Evolutionary conservation across 306 rosid species (phyloP).

Genomic region (Senna siamea): DNA sequence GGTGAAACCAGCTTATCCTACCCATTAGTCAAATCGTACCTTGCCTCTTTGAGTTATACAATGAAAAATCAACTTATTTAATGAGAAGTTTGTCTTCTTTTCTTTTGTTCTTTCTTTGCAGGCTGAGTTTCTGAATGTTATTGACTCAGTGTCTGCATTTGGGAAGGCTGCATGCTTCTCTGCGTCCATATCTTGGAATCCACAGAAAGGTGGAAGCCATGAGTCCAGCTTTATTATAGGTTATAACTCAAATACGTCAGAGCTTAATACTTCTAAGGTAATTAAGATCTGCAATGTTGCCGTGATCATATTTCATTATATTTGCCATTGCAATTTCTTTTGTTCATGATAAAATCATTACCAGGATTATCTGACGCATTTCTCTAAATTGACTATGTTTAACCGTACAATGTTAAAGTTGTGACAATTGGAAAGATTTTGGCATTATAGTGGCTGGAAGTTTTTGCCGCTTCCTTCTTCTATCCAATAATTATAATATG

Average conservation of each 20-base stretch:
- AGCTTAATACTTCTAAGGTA: slow-evolving; percentile 92
- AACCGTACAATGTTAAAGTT: slow-evolving; percentile 24
- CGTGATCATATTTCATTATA: slow-evolving; percentile 28
- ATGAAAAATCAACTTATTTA: slow-evolving; percentile 12
- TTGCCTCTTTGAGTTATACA: slow-evolving; percentile 7
- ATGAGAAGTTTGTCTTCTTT: not conserved
- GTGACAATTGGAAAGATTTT: slow-evolving; percentile 26
- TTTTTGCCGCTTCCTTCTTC: slow-evolving; percentile 9
- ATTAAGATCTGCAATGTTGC: slow-evolving; percentile 17
- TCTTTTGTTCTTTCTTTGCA: slow-evolving; percentile 39
- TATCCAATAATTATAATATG: not conserved
- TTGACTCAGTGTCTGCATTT: slow-evolving; percentile 72
- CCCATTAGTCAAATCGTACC: slow-evolving; percentile 17
- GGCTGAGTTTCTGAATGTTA: slow-evolving; percentile 96
- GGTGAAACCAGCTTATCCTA: slow-evolving; percentile 51
- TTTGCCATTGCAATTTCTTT: slow-evolving; percentile 24
- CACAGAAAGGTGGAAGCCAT: slow-evolving; percentile 63
- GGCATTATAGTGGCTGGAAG: not conserved
- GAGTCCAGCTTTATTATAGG: slow-evolving; percentile 79
- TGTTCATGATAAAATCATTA: slow-evolving; percentile 6
- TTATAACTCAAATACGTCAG: slow-evolving; percentile 69
- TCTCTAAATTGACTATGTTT: slow-evolving; percentile 16
- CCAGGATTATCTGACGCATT: not conserved
- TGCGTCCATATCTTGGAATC: slow-evolving; percentile 89
- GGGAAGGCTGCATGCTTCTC: slow-evolving; percentile 72